phyloP scores from a whole-genome alignment of 208 protist genomes.

The Trichomonas tenax region DNA sequence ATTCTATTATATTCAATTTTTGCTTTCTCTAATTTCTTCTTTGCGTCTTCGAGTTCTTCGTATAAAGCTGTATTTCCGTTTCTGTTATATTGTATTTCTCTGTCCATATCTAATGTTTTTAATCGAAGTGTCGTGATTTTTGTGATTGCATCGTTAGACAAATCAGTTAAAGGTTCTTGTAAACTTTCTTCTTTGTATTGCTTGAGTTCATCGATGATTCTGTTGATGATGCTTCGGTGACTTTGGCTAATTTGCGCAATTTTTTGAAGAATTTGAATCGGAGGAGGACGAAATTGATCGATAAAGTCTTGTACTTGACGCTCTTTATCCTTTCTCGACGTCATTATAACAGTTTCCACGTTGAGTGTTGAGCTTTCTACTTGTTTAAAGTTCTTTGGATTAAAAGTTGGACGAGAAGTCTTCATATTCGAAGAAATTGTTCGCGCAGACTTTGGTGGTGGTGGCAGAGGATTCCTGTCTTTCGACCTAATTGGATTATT shows the following conservation, averaged over 20 bases:
- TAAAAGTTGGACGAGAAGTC: neutral
- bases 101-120: neutral
- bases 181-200: neutral
- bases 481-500: neutral
- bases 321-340: neutral
- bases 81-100: neutral
- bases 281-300: neutral
- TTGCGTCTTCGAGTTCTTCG: neutral
- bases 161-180: neutral
- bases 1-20: neutral
- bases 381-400: neutral
- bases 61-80: neutral
- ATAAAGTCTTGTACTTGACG: neutral
- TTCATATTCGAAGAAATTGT: neutral
- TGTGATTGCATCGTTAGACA: neutral
- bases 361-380: neutral
- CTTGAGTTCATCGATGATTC: neutral
- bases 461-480: neutral
- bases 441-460: neutral
- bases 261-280: neutral
- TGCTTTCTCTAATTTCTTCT: neutral
- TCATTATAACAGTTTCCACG: neutral
- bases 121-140: neutral
- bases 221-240: neutral
- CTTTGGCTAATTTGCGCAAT: neutral